Evolutionary conservation across 805 yeast species (phyloP).

Genomic region (Komagataella pseudopastoris): DNA sequence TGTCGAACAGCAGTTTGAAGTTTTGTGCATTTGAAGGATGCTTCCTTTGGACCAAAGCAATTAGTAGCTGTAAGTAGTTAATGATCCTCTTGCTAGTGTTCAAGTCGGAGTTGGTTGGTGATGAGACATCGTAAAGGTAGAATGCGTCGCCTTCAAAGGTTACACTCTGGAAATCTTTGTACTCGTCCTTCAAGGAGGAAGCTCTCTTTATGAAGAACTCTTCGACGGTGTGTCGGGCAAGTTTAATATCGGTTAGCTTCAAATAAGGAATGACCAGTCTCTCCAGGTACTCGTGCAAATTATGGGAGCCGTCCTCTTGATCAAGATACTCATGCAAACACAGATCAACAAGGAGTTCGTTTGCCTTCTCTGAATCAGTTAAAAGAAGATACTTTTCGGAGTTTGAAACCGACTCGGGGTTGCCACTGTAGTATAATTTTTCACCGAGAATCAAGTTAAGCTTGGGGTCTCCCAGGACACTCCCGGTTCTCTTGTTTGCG

Average conservation of each 20-base stretch:
- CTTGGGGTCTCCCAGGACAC: conserved; percentile 59
- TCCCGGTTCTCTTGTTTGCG: conserved; percentile 36
- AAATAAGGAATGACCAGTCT: conserved; percentile 71
- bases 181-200: conserved; percentile 12
- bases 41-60: conserved; percentile 38
- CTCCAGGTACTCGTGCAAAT: conserved; percentile 12
- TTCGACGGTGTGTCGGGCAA: conserved; percentile 23
- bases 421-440: conserved; percentile 31
- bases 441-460: conserved; percentile 65
- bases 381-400: conserved; percentile 16
- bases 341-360: conserved; percentile 19
- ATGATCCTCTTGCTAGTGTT: conserved; percentile 25
- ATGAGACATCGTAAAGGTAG: conserved; percentile 8
- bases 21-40: conserved; percentile 22
- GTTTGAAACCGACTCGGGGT: conserved; percentile 10
- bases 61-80: conserved; percentile 58
- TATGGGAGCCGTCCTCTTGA: conserved; percentile 16
- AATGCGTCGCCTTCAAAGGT: conserved; percentile 5
- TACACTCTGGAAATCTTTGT: conserved; percentile 2
- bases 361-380: conserved; percentile 7
- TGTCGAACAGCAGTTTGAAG: conserved; percentile 30
- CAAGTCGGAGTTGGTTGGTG: background rate
- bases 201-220: conserved; percentile 6
- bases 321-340: conserved; percentile 17
- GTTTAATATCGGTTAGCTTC: conserved; percentile 50